Conservation (phyloP, 2,329 filamentous ascomycete genomes). For the Alternaria sp. region DNA sequence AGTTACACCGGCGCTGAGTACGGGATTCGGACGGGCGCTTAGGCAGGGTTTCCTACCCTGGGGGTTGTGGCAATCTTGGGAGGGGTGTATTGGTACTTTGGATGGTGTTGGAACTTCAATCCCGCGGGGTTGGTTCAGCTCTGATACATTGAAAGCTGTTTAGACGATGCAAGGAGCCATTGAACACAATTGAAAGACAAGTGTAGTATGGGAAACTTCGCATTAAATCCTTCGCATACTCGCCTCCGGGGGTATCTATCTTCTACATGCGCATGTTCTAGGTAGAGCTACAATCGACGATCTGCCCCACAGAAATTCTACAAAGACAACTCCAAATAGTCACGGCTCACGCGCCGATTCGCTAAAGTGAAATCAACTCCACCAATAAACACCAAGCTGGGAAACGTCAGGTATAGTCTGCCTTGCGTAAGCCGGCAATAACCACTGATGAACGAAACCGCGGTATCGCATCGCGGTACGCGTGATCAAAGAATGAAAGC, state of each 20-base stretch:
- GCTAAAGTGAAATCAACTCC: not conserved
- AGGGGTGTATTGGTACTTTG: slow-evolving; percentile 1
- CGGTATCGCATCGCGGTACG: not conserved
- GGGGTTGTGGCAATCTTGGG: not conserved
- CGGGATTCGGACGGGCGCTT: slow-evolving; percentile 13
- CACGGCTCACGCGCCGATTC: slow-evolving; percentile 7
- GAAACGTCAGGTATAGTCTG: not conserved
- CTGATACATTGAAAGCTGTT: not conserved
- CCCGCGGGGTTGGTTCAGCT: not conserved
- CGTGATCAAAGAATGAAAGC: not conserved
- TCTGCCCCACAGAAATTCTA: not conserved
- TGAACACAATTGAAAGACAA: not conserved
- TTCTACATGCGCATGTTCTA: slow-evolving; percentile 2
- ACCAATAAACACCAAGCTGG: slow-evolving; percentile 7
- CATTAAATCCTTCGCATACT: not conserved
- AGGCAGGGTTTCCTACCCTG: not conserved
- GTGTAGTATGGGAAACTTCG: not conserved
- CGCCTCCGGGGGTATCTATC: slow-evolving; percentile 5
- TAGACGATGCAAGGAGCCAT: not conserved
- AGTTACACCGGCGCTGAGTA: not conserved
- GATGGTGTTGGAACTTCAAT: not conserved
- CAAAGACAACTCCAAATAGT: not conserved
- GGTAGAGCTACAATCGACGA: not conserved
- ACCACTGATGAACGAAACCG: slow-evolving; percentile 1
- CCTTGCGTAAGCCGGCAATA: slow-evolving; percentile 1